These are phyloP conservation scores for Adansonia grandidieri DNA, from an alignment of 441 rosid genomes.

Conservation along the genomic window DNA sequence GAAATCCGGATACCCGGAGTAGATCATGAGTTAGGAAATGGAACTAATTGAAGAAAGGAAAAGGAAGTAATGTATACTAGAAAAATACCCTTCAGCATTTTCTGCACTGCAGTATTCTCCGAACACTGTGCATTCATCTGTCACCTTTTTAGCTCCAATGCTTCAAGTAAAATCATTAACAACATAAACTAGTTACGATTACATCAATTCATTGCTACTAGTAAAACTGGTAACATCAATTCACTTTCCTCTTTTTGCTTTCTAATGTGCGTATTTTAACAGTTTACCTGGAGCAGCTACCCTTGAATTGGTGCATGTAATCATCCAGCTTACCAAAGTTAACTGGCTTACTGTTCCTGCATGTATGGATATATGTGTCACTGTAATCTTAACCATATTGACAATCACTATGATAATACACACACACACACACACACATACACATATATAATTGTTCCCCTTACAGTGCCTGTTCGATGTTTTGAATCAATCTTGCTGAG, in stretches of 20 bases:
- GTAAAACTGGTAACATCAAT: not conserved
- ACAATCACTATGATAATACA: not conserved
- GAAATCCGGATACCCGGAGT: no score
- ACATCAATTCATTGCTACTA: no score
- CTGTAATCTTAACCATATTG: not conserved
- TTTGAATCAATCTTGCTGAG: constrained; percentile 53
- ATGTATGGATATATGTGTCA: constrained; percentile 14
- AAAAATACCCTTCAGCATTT: constrained; percentile 59
- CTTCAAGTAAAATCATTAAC: constrained; percentile 32
- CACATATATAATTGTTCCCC: not conserved
- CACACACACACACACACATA: no score
- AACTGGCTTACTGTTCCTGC: constrained; percentile 48
- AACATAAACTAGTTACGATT: not conserved
- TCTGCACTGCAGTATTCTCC: constrained; percentile 45
- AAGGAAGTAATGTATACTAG: not conserved
- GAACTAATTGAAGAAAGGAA: not conserved
- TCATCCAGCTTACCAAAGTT: constrained; percentile 58
- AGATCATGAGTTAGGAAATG: no score
- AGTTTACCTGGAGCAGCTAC: constrained; percentile 61
- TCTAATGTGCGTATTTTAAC: no score
- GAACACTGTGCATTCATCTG: constrained; percentile 46
- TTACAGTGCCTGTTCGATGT: constrained; percentile 64
- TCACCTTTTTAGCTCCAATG: constrained; percentile 68
- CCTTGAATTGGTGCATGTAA: constrained; percentile 65
- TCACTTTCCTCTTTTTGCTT: not conserved